Conservation (phyloP, 2,329 filamentous ascomycete species). For the Plectosphaerella sp. region DNA sequence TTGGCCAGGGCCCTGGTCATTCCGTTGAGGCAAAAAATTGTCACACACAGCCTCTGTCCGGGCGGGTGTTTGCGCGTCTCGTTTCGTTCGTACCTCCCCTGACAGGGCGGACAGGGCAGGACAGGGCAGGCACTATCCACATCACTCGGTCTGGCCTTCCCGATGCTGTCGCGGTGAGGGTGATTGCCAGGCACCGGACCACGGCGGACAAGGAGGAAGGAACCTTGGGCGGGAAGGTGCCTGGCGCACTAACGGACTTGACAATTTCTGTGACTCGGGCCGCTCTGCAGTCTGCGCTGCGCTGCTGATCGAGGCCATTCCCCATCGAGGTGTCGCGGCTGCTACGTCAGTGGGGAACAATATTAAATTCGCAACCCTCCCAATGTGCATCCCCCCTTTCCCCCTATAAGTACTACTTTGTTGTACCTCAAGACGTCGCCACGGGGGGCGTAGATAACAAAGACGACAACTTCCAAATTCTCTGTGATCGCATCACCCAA, state of each 20-base stretch:
- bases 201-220: background rate
- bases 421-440: background rate
- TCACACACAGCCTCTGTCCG: background rate
- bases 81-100: background rate
- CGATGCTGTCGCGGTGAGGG: no score
- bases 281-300: no score
- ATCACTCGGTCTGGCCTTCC: no score
- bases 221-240: background rate
- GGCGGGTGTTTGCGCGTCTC: background rate
- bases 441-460: constrained; percentile 8
- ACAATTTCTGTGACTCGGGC: background rate
- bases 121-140: no score
- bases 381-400: constrained; percentile 1
- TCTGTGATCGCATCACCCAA: no score
- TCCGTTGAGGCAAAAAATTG: background rate
- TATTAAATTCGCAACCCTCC: constrained; percentile 9
- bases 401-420: background rate
- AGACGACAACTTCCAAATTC: background rate
- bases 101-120: background rate
- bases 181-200: background rate
- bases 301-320: background rate
- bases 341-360: constrained; percentile 14
- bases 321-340: constrained; percentile 2
- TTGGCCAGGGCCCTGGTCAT: background rate
- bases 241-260: background rate